phyloP scores from a whole-genome alignment of 2,329 filamentous ascomycete species.

The Penicillium capsulatum region DNA sequence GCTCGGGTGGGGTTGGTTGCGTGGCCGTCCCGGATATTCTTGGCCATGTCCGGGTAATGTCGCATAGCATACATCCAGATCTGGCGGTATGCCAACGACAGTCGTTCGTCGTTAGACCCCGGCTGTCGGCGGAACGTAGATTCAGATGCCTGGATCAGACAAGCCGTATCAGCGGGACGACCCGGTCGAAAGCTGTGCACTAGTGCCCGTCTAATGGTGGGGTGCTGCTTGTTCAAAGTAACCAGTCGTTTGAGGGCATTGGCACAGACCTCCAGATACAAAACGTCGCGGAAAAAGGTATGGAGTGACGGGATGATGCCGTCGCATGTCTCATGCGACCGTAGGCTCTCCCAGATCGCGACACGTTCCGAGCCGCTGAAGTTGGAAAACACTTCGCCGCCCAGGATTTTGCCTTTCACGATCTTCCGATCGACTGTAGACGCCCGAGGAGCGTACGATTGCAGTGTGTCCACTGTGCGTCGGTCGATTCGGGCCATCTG shows the following conservation, averaged over 20 bases:
- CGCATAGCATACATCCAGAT: conserved; percentile 16
- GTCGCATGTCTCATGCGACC: conserved; percentile 12
- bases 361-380: conserved; percentile 29
- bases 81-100: conserved; percentile 13
- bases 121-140: neutral
- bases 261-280: neutral
- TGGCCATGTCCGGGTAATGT: conserved; percentile 17
- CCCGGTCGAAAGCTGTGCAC: neutral
- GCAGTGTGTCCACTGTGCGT: conserved; percentile 30
- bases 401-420: conserved; percentile 27
- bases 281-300: conserved; percentile 26
- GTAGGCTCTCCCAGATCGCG: conserved; percentile 29
- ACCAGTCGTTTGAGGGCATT: neutral
- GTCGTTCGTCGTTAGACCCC: conserved; percentile 1
- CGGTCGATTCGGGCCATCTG: neutral
- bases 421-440: conserved; percentile 19
- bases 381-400: conserved; percentile 30
- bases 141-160: neutral
- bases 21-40: neutral
- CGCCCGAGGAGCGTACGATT: conserved; percentile 27
- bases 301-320: conserved; percentile 34
- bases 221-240: neutral
- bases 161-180: neutral
- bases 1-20: neutral
- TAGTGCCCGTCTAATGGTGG: neutral